Base-by-base conservation (phyloP, 2,329 filamentous ascomycete species). In the Ilyonectria sp. region DNA sequence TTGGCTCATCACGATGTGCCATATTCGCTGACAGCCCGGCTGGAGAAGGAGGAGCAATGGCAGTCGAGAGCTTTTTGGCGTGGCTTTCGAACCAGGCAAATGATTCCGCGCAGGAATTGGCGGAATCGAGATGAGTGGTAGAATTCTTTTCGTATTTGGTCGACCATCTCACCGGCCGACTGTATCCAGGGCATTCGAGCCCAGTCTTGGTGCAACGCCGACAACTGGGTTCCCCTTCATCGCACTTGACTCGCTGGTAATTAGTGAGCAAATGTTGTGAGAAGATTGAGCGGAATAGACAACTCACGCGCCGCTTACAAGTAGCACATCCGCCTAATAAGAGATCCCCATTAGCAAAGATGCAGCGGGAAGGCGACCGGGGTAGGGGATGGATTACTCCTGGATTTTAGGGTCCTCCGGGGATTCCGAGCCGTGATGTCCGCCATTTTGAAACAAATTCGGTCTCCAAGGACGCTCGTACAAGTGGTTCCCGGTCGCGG, bases 141-240 rank as follows among this genome's bases (percentile, higher is more conserved):
- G 13, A 10, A 5, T 50, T 17, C 23, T 55, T 64, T n/a, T 73
- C 70, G 2, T 73, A 73, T 17, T 73, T 73, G 0, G 69, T 73
- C 1, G 70, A 73, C 71, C 70, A 73, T 46, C 69, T 73, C 8
- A 73, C 49, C 1, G 69, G 68, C 2, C 63, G 63, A 13, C 61
- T 56, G 3, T 74, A 74, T 1, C 69, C 69, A 0, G 71, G 69
- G 19, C 71, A 74, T 4, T 54, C 29, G 0, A 68, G 40, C 1
- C 70, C 60, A 13, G 60, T 49, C 8, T 69, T 74, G 11, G 57
- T 17, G 13, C 72, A 74, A 7, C 71, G 70, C 0, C 21, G 13
- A 29, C 71, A 74, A 9, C 33, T 53, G 1, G 72, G 71, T 7
- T 66, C 31, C 8, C 35, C 7, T 33, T 74, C 71, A 33, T 74